Conservation (phyloP, 257 asterid species). For the Asclepias syriaca region DNA sequence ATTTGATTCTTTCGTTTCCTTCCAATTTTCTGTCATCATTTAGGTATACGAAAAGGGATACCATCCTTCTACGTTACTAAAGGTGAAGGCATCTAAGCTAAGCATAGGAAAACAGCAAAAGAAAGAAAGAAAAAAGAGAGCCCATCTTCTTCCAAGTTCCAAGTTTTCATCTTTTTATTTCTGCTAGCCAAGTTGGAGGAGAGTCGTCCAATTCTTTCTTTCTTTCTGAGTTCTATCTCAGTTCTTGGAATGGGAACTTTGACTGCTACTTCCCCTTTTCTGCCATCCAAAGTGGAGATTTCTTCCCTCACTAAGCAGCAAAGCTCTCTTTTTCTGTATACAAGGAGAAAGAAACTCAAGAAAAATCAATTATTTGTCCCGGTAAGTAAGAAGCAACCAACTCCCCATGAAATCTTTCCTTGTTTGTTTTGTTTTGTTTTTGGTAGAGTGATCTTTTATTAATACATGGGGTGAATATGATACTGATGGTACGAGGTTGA, state of each 20-base stretch:
- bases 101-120: slow-evolving; percentile 1
- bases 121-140: not conserved
- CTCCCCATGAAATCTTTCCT: not conserved
- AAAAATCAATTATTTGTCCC: slow-evolving; percentile 43
- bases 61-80: slow-evolving; percentile 17
- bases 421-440: not conserved
- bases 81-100: slow-evolving; percentile 5
- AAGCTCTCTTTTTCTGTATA: slow-evolving; percentile 27
- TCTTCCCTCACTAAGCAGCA: slow-evolving; percentile 24
- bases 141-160: not conserved
- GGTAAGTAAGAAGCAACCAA: slow-evolving; percentile 26
- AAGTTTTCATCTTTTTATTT: not conserved
- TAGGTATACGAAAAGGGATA: no score
- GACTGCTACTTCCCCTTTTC: slow-evolving; percentile 36
- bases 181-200: not conserved
- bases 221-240: not conserved
- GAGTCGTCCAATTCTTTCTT: no score
- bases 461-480: not conserved
- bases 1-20: not conserved
- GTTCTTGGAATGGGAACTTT: slow-evolving; percentile 44
- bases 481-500: not conserved
- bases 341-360: slow-evolving; percentile 36
- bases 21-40: not conserved
- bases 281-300: slow-evolving; percentile 44
- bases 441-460: not conserved